A percentile compares a stretch with the other conserved stretches of the same genome.
Evolutionary conservation across 73 alveolate species (phyloP).

Genomic region (Uronychia binucleata): DNA sequence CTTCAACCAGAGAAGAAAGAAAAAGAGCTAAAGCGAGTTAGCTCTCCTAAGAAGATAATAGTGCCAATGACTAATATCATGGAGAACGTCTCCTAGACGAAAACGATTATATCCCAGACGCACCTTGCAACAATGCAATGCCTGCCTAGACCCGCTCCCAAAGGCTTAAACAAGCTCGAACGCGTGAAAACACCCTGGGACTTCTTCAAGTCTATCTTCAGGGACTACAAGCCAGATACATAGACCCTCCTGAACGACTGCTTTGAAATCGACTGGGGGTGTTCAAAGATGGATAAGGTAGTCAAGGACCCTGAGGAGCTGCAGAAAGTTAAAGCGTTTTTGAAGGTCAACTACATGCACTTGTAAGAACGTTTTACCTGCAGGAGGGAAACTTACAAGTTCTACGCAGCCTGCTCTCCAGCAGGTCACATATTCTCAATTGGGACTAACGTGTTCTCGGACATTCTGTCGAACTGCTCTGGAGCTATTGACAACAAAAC

Average conservation of each 20-base stretch:
- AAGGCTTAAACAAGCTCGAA: slow-evolving; percentile 12
- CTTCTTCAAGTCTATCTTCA: slow-evolving; percentile 72
- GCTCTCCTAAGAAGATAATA: background rate
- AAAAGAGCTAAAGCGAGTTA: slow-evolving; percentile 5
- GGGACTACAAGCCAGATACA: slow-evolving; percentile 75
- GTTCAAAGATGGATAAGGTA: slow-evolving; percentile 62
- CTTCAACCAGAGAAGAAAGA: slow-evolving; percentile 12
- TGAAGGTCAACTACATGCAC: slow-evolving; percentile 34
- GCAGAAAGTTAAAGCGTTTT: slow-evolving; percentile 23
- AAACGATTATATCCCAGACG: slow-evolving; percentile 27
- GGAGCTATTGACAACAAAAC: slow-evolving; percentile 48
- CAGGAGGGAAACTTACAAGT: slow-evolving; percentile 62
- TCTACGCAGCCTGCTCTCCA: slow-evolving; percentile 62
- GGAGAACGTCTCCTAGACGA: slow-evolving; percentile 18
- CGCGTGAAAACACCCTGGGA: slow-evolving; percentile 65
- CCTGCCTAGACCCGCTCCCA: slow-evolving; percentile 61
- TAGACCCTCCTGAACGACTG: slow-evolving; percentile 73
- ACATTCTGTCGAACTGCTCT: slow-evolving; percentile 27
- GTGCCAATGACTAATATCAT: slow-evolving; percentile 28
- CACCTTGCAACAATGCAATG: slow-evolving; percentile 12
- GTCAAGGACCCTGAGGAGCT: slow-evolving; percentile 47
- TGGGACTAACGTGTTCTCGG: slow-evolving; percentile 60
- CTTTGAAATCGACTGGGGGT: slow-evolving; percentile 84
- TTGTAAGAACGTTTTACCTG: slow-evolving; percentile 26
- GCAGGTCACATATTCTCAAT: slow-evolving; percentile 54